Conservation (phyloP, 257 asterid genomes). For the Penstemon newberryi region DNA sequence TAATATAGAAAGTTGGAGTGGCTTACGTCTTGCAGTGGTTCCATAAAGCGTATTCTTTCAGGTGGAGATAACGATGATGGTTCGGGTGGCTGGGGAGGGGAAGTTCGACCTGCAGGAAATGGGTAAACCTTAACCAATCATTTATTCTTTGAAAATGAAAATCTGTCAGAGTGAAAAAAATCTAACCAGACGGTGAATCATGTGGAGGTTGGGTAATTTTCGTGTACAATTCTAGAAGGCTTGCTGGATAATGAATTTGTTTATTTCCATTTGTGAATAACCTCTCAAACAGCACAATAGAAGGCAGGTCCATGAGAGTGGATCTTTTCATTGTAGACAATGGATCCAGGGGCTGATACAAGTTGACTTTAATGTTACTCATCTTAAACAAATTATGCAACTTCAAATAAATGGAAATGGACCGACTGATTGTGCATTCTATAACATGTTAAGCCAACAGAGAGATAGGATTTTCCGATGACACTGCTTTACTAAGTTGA, state of each 20-base stretch:
- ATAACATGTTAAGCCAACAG: conserved; percentile 14
- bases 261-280: conserved; percentile 38
- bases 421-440: conserved; percentile 9
- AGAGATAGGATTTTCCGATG: conserved; percentile 4
- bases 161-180: conserved; percentile 25
- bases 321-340: conserved; percentile 55
- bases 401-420: conserved; percentile 17
- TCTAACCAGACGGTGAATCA: conserved; percentile 83
- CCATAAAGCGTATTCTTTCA: conserved; percentile 44
- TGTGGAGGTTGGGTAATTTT: conserved; percentile 61
- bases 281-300: conserved; percentile 57
- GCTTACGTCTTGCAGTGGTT: conserved; percentile 55
- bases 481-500: conserved; percentile 3
- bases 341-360: conserved; percentile 48
- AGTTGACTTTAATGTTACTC: conserved; percentile 23
- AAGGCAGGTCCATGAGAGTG: conserved; percentile 70
- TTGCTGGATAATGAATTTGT: conserved; percentile 62
- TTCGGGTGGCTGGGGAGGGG: conserved; percentile 57
- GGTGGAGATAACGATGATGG: conserved; percentile 69
- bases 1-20: conserved; percentile 7
- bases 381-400: conserved; percentile 25
- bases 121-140: conserved; percentile 1
- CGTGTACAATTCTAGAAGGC: conserved; percentile 64
- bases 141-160: background rate
- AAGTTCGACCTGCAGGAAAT: conserved; percentile 50